Base-by-base conservation (phyloP, 108 stramenopile genomes). In the Heterococcus sp. region DNA sequence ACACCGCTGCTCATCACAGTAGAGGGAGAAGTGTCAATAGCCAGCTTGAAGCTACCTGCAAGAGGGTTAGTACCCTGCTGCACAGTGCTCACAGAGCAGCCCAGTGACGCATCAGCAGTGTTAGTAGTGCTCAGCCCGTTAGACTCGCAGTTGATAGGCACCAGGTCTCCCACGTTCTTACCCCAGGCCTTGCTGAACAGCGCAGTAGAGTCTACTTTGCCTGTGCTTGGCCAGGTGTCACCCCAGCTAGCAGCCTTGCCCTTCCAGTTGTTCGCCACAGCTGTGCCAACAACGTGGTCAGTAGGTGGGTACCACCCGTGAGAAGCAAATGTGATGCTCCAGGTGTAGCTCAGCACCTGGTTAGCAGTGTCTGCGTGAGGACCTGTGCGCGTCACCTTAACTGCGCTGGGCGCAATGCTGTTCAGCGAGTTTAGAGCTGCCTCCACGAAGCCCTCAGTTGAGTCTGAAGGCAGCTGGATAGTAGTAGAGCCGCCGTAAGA, bases 171-270 rank as follows among this genome's bases (percentile, higher is more conserved):
- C 0, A 91, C 90, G 83, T 93, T 93, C 75, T 89, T 92, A 32
- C 94, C 94, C 94, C 94, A 94, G 35, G 89, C 90, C 68, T 89
- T 91, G 65, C 91, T 90, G 75, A 90, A 90, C 0, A 67, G 35
- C 2, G 66, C 46, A 14, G 46, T 58, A 1, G 3, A n/a, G 11
- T 46, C 73, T 3, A 67, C 66, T 30, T 68, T 37, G 21, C 92
- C 92, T 21, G 90, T 90, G 37, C 71, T 75, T 30, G 40, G 39
- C 94, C 94, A 94, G 5, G 85, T 88, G 78, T 91, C 92, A 35
- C 66, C 67, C 70, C 87, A 87, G 3, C 58, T 58, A 32, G 87
- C 87, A 14, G 83, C 38, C 33, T 34, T 35, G 8, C 92, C 92
- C 2, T 80, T 66, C 92, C 92, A 93, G 87, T 92, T 93, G 27